A percentile compares a stretch with the other conserved stretches of the same genome.
These are phyloP conservation scores for Termitomyces sp. DNA, from an alignment of 768 basidiomycete species.

Conservation along the genomic window DNA sequence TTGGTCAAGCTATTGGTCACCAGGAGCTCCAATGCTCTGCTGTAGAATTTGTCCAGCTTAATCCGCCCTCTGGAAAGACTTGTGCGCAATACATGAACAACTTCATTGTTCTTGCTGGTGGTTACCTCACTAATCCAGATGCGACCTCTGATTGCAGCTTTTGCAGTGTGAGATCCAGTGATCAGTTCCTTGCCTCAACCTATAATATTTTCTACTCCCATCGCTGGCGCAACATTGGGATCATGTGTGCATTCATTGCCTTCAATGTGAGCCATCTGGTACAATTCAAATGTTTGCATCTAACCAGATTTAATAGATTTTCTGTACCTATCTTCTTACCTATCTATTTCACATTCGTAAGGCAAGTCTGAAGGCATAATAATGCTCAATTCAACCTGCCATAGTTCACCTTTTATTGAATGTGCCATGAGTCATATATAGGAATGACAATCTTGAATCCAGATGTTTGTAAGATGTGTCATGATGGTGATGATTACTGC, in stretches of 20 bases:
- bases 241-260: slow-evolving; percentile 44
- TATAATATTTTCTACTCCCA: slow-evolving; percentile 59
- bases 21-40: slow-evolving; percentile 44
- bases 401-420: too few relatives aligned
- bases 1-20: slow-evolving; percentile 40
- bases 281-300: not conserved
- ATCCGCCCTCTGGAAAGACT: slow-evolving; percentile 49
- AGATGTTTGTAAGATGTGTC: too few relatives aligned
- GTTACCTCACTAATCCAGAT: slow-evolving; percentile 53
- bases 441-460: too few relatives aligned
- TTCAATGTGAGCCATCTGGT: slow-evolving; percentile 43
- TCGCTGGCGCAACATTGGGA: slow-evolving; percentile 53
- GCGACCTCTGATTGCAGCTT: slow-evolving; percentile 51
- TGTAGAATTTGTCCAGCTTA: slow-evolving; percentile 49
- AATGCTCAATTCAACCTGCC: too few relatives aligned
- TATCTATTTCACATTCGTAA: slow-evolving; percentile 49
- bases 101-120: slow-evolving; percentile 49
- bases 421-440: too few relatives aligned
- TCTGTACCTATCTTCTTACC: slow-evolving; percentile 41
- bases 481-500: too few relatives aligned
- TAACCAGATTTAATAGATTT: slow-evolving; percentile 26
- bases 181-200: slow-evolving; percentile 46
- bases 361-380: too few relatives aligned
- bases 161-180: slow-evolving; percentile 58
- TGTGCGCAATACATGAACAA: slow-evolving; percentile 50